phyloP scores from a whole-genome alignment of 1,284 basidiomycete genomes.

The Polyporus tsugae region DNA sequence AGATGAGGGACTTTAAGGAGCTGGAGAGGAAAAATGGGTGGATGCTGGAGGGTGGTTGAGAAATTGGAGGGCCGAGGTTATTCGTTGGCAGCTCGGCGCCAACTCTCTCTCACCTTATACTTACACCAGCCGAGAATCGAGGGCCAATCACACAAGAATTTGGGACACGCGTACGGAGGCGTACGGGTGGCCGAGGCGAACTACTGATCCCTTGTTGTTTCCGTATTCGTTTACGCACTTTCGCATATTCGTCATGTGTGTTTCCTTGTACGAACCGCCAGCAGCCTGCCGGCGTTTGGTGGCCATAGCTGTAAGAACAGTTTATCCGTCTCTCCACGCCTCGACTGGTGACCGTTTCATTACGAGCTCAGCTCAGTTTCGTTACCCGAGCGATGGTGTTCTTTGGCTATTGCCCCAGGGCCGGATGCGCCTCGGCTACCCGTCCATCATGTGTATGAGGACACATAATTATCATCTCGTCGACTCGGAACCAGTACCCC shows the following conservation, averaged over 20 bases:
- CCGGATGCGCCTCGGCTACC: neutral
- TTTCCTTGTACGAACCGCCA: neutral
- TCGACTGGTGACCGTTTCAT: neutral
- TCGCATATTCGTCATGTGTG: neutral
- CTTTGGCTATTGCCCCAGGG: neutral
- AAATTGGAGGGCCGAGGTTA: neutral
- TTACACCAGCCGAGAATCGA: neutral
- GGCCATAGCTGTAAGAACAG: neutral
- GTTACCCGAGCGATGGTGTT: neutral
- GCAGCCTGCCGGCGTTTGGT: neutral
- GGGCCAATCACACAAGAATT: neutral
- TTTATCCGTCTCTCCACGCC: neutral
- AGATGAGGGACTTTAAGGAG: no score
- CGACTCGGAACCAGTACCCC: neutral
- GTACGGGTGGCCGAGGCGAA: neutral
- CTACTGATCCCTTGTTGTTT: neutral
- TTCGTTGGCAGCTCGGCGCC: neutral
- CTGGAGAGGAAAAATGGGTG: neutral
- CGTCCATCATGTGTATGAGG: neutral
- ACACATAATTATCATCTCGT: neutral
- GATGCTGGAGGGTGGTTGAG: neutral
- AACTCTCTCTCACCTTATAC: neutral
- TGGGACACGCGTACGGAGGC: neutral
- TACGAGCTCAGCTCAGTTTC: neutral
- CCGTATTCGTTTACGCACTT: neutral